Conservation (phyloP, 2,329 filamentous ascomycete species). For the Pseudogymnoascus sp. region DNA sequence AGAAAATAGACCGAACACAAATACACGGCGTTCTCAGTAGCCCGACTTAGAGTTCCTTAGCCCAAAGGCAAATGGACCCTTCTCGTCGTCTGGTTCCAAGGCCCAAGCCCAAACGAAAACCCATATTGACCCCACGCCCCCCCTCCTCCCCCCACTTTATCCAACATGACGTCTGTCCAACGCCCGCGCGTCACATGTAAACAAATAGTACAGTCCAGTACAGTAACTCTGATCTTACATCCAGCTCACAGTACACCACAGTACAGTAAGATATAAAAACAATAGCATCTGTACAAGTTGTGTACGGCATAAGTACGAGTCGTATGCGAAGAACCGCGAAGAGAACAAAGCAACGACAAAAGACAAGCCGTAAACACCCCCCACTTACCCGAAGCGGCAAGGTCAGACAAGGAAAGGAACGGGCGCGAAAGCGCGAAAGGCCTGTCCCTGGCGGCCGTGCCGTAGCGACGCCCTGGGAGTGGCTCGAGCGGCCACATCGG, state of each 20-base stretch:
- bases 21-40: neutral
- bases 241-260: neutral
- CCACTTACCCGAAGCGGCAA: neutral
- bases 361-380: neutral
- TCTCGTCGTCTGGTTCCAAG: neutral
- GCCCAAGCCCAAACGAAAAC: conserved; percentile 2
- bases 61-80: conserved; percentile 5
- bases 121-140: neutral
- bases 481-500: neutral
- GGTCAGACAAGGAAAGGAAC: neutral
- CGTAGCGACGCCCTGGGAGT: neutral
- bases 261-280: neutral
- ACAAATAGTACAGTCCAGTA: no score
- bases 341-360: neutral
- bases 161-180: neutral
- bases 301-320: neutral
- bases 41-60: neutral
- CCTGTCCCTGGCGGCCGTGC: conserved; percentile 3
- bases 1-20: neutral
- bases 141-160: neutral
- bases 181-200: neutral
- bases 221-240: no score
- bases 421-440: neutral
- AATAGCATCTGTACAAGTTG: neutral
- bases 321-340: neutral